Evolutionary conservation across 495 filamentous ascomycete genomes (phyloP).

Genomic region (Penicillium cosmopolitanum): DNA sequence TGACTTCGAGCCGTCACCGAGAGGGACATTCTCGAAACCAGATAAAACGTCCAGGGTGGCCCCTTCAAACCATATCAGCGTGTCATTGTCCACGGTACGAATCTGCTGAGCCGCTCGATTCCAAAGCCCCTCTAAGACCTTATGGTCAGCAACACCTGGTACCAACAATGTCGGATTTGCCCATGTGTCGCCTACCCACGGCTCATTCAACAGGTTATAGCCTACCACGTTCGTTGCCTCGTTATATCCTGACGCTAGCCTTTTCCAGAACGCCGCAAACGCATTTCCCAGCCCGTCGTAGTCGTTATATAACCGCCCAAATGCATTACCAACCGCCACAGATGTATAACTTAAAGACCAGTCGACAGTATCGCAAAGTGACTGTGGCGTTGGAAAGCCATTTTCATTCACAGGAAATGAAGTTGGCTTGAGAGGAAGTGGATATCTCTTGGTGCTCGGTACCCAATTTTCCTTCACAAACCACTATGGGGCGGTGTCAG

Average conservation of each 20-base stretch:
- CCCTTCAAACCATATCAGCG: constrained; percentile 23
- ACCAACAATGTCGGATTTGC: constrained; percentile 22
- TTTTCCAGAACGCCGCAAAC: constrained; percentile 26
- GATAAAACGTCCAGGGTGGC: constrained; percentile 22
- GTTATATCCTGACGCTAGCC: constrained; percentile 18
- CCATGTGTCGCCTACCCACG: constrained; percentile 25
- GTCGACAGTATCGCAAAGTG: constrained; percentile 21
- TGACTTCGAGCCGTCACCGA: constrained; percentile 24
- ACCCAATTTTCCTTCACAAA: constrained; percentile 21
- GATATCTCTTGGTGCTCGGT: constrained; percentile 17
- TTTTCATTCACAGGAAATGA: constrained; percentile 14
- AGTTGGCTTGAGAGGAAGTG: constrained; percentile 17
- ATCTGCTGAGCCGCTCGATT: constrained; percentile 17
- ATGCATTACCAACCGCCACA: constrained; percentile 19
- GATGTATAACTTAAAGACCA: constrained; percentile 20
- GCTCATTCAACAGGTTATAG: constrained; percentile 24
- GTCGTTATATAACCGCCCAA: constrained; percentile 23
- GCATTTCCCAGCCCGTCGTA: constrained; percentile 23
- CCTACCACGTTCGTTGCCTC: constrained; percentile 21
- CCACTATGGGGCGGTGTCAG: constrained; percentile 16
- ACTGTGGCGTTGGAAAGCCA: constrained; percentile 17
- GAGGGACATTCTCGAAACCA: constrained; percentile 24
- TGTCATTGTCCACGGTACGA: constrained; percentile 21
- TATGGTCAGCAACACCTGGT: constrained; percentile 18
- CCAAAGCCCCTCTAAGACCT: constrained; percentile 19